Conservation (phyloP, 345 rosid species). For the Gynandropsis gynandra region DNA sequence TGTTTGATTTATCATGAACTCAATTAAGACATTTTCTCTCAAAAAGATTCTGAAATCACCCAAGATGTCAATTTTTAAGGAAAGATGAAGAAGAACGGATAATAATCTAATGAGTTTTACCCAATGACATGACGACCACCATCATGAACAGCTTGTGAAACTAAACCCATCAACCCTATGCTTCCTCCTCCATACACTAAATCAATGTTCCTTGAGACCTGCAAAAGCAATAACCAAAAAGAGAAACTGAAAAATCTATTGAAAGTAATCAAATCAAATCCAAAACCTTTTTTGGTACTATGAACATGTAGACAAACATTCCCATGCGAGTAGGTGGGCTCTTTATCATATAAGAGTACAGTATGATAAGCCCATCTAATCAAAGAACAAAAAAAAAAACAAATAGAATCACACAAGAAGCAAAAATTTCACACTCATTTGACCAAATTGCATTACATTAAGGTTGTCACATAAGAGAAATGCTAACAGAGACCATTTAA, state of each 20-base stretch:
- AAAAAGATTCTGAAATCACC: too few relatives aligned
- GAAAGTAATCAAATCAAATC: constrained; percentile 22
- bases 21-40: constrained; percentile 1
- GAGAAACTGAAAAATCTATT: constrained; percentile 3
- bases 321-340: too few relatives aligned
- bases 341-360: too few relatives aligned
- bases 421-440: constrained; percentile 14
- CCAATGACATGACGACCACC: constrained; percentile 99
- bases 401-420: constrained; percentile 11
- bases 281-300: constrained; percentile 1
- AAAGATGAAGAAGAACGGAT: too few relatives aligned
- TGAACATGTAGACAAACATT: background rate
- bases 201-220: constrained; percentile 98
- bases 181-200: constrained; percentile 99
- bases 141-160: constrained; percentile 98
- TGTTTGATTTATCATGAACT: constrained; percentile 13
- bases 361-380: too few relatives aligned
- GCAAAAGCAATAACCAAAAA: constrained; percentile 29
- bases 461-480: background rate
- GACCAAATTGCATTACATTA: constrained; percentile 10
- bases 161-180: constrained; percentile 97
- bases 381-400: background rate
- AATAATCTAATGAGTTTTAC: too few relatives aligned
- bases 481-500: too few relatives aligned
- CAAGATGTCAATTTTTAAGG: constrained; percentile 5